phyloP scores from a whole-genome alignment of 495 filamentous ascomycete species.

The Penicillium samsonianum region DNA sequence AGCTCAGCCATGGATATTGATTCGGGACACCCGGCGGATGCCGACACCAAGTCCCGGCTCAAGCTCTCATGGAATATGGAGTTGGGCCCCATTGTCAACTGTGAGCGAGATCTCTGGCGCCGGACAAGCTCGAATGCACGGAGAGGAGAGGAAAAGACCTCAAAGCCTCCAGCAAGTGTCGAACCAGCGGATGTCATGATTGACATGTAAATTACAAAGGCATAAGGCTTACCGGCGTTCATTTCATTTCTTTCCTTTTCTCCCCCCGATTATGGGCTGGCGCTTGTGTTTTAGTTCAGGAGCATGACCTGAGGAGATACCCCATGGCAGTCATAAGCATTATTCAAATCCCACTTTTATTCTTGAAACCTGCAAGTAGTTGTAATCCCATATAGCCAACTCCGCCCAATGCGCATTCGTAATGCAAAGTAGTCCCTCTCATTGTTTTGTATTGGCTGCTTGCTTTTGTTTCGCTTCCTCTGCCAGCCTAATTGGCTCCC shows the following conservation, averaged over 20 bases:
- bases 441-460: conserved; percentile 7
- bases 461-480: conserved; percentile 32
- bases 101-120: conserved; percentile 48
- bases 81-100: conserved; percentile 51
- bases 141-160: conserved; percentile 34
- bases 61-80: conserved; percentile 40
- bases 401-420: conserved; percentile 32
- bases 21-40: conserved; percentile 26
- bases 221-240: conserved; percentile 24
- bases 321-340: conserved; percentile 31
- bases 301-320: conserved; percentile 43
- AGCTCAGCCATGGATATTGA: conserved; percentile 39
- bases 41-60: conserved; percentile 29
- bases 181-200: conserved; percentile 35
- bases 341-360: conserved; percentile 19
- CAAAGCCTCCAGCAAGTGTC: conserved; percentile 25
- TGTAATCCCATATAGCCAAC: conserved; percentile 25
- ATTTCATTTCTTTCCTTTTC: conserved; percentile 22
- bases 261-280: conserved; percentile 18
- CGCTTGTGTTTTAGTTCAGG: conserved; percentile 22
- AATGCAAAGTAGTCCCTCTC: not conserved
- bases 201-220: conserved; percentile 28
- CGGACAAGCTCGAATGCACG: conserved; percentile 31
- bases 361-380: not conserved
- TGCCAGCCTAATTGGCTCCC: conserved; percentile 55